These are phyloP conservation scores for Phyllosticta capitalensis DNA, from an alignment of 2,329 filamentous ascomycete species.

Conservation along the genomic window DNA sequence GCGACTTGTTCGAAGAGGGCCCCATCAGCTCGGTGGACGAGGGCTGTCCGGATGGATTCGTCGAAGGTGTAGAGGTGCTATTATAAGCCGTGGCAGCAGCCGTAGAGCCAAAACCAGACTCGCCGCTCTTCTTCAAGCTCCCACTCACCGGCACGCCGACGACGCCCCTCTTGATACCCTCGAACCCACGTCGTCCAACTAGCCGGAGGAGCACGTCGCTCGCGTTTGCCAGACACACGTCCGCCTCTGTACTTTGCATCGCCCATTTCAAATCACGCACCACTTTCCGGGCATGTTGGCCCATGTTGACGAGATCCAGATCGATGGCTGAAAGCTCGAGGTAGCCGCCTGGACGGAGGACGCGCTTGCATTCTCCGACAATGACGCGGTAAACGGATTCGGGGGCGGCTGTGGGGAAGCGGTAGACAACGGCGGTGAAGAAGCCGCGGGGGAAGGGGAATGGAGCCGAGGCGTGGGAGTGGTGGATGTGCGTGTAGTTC, in stretches of 20 bases:
- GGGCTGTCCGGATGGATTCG: not conserved
- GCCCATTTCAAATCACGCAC: conserved; percentile 63
- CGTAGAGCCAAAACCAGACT: not conserved
- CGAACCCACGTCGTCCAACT: conserved; percentile 60
- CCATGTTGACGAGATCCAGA: conserved; percentile 75
- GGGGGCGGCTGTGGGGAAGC: conserved; percentile 62
- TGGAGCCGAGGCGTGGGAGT: conserved; percentile 50
- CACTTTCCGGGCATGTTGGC: conserved; percentile 56
- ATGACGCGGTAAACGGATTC: conserved; percentile 61
- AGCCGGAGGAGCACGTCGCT: conserved; percentile 48
- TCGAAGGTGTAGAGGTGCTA: not conserved
- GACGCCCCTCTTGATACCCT: conserved; percentile 63
- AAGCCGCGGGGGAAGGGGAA: conserved; percentile 70
- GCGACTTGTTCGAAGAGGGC: not conserved
- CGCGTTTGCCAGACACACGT: conserved; percentile 48
- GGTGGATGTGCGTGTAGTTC: conserved; percentile 69
- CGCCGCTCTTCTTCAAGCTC: conserved; percentile 28
- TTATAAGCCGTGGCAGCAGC: not conserved
- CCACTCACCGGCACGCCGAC: conserved; percentile 66
- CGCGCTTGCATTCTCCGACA: conserved; percentile 65
- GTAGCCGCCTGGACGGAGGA: conserved; percentile 67
- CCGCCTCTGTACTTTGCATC: conserved; percentile 51
- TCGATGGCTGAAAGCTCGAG: conserved; percentile 73
- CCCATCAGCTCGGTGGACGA: not conserved
- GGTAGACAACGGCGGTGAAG: conserved; percentile 66